A percentile compares a stretch with the other conserved stretches of the same genome.
Evolutionary conservation across 805 yeast species (phyloP).

Genomic region (Starmerella kuoi): DNA sequence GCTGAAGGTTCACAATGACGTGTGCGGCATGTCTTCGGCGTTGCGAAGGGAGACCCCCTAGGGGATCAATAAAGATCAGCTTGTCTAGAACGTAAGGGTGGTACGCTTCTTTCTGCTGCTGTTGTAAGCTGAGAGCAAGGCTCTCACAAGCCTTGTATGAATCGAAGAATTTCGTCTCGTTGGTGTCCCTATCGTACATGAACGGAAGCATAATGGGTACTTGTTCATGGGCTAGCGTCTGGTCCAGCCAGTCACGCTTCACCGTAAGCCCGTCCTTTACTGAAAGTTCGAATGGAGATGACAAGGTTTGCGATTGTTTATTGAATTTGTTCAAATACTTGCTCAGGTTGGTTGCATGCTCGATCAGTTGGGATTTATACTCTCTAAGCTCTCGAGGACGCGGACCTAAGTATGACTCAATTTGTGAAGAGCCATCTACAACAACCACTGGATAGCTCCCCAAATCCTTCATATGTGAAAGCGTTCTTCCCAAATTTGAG

Average conservation of each 20-base stretch:
- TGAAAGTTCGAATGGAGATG: constrained; percentile 31
- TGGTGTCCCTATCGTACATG: constrained; percentile 45
- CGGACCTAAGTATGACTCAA: constrained; percentile 20
- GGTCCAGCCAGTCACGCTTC: constrained; percentile 31
- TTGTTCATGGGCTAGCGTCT: constrained; percentile 35
- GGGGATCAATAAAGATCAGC: constrained; percentile 59
- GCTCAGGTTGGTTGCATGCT: constrained; percentile 7
- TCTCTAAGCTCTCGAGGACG: constrained; percentile 7
- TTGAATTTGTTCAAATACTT: constrained; percentile 4
- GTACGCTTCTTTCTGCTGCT: not conserved
- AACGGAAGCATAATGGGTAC: constrained; percentile 50
- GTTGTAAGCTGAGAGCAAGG: constrained; percentile 30
- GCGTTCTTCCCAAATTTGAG: constrained; percentile 38
- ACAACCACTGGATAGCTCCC: constrained; percentile 69
- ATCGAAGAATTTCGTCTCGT: constrained; percentile 30
- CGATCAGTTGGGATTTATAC: constrained; percentile 13
- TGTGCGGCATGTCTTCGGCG: constrained; percentile 69
- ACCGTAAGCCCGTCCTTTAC: constrained; percentile 24
- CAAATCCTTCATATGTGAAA: constrained; percentile 41
- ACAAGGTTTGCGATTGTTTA: constrained; percentile 25
- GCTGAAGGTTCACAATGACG: constrained; percentile 71
- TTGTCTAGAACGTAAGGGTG: constrained; percentile 49
- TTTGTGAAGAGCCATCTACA: constrained; percentile 35
- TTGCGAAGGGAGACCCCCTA: constrained; percentile 84
- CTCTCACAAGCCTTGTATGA: constrained; percentile 35